Percentiles rank a stretch among this genome's conserved stretches.
Evolutionary conservation across 805 yeast genomes (phyloP).

Genomic region (Suhomyces emberorum): DNA sequence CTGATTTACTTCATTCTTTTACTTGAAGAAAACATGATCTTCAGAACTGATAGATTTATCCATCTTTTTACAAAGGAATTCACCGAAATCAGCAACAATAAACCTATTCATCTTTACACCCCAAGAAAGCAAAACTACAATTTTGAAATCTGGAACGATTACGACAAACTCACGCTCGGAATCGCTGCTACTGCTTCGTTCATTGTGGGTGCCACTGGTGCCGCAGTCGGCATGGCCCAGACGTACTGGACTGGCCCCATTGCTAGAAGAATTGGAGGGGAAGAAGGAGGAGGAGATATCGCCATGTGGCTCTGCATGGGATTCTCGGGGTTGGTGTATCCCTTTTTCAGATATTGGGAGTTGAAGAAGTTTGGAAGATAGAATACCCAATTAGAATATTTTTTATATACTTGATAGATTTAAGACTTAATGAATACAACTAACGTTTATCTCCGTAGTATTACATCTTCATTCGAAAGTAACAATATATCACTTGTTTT

Average conservation of each 20-base stretch:
- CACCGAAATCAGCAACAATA: conserved; percentile 8
- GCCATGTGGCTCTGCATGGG: conserved; percentile 81
- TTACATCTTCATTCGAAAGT: too few relatives aligned
- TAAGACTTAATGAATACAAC: too few relatives aligned
- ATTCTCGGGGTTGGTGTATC: conserved; percentile 62
- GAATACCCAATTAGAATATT: too few relatives aligned
- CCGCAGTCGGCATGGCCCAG: conserved; percentile 85
- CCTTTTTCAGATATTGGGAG: conserved; percentile 63
- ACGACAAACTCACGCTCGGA: conserved; percentile 59
- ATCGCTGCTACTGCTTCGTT: conserved; percentile 68
- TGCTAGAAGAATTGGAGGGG: conserved; percentile 54
- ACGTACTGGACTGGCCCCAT: conserved; percentile 78
- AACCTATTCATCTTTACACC: conserved; percentile 1
- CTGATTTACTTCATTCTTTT: conserved; percentile 34
- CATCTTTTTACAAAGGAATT: conserved; percentile 33
- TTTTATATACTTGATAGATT: too few relatives aligned
- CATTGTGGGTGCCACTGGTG: conserved; percentile 72
- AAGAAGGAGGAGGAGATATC: conserved; percentile 63
- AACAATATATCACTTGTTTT: too few relatives aligned
- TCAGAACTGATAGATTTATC: conserved; percentile 34
- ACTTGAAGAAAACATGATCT: conserved; percentile 34
- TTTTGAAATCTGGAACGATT: conserved; percentile 73
- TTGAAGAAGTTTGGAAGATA: conserved; percentile 42
- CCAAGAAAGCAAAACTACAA: conserved; percentile 48
- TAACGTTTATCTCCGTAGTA: too few relatives aligned